A percentile compares a stretch with the other conserved stretches of the same genome.
phyloP scores from a whole-genome alignment of 352 stramenopile species.

The Phytophthora ohioensis region DNA sequence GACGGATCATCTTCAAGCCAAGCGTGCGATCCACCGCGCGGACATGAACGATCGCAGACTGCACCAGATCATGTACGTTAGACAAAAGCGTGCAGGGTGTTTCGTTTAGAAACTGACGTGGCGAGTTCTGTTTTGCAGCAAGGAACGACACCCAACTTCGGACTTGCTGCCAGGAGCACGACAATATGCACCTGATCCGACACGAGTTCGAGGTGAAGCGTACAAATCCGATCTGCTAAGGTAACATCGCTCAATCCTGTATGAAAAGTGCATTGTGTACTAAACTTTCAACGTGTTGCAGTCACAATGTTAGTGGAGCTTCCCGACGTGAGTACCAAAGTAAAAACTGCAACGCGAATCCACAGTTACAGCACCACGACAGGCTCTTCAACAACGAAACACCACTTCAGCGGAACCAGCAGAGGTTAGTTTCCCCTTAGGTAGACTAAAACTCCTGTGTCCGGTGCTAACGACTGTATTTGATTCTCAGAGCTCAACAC shows the following conservation, averaged over 20 bases:
- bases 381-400: conserved; percentile 76
- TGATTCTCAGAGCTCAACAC: conserved; percentile 62
- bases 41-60: conserved; percentile 73
- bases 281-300: conserved; percentile 14
- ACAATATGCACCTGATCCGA: conserved; percentile 4
- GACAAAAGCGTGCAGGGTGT: conserved; percentile 1
- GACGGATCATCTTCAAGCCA: conserved; percentile 61
- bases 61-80: conserved; percentile 76
- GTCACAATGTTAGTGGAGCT: conserved; percentile 43
- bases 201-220: conserved; percentile 42
- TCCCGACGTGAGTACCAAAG: conserved; percentile 64
- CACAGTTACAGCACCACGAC: conserved; percentile 56
- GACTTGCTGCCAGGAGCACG: conserved; percentile 50
- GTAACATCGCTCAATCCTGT: conserved; percentile 11
- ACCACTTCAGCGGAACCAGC: conserved; percentile 56
- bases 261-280: not conserved
- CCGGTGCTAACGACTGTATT: not conserved
- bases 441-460: not conserved
- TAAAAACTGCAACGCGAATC: conserved; percentile 59
- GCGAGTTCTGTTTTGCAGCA: conserved; percentile 27
- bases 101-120: conserved; percentile 15
- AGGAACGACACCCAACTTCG: conserved; percentile 62
- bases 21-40: conserved; percentile 56
- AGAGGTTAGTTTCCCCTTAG: conserved; percentile 47
- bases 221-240: conserved; percentile 63